Conservation (phyloP, 495 filamentous ascomycete genomes). For the Neurospora intermedia region DNA sequence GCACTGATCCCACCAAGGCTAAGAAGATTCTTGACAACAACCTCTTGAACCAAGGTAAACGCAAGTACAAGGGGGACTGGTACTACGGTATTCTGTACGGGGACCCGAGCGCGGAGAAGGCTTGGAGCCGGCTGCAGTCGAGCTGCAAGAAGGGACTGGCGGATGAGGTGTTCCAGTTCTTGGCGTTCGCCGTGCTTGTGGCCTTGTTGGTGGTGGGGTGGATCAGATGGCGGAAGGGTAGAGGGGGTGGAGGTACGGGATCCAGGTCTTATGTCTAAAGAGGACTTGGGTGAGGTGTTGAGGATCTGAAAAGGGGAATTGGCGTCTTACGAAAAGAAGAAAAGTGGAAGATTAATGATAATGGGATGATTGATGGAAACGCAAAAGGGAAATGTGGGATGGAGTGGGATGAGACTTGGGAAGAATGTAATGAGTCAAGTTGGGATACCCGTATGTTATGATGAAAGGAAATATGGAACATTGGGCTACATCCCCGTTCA, state of each 20-base stretch:
- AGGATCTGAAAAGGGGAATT: neutral
- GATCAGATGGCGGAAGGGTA: conserved; percentile 5
- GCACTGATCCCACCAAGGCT: conserved; percentile 12
- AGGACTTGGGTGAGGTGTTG: neutral
- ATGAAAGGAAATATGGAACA: neutral
- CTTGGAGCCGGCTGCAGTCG: conserved; percentile 3
- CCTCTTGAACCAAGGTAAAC: conserved; percentile 27
- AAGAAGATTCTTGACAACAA: conserved; percentile 15
- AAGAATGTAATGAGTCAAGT: neutral
- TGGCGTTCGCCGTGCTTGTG: conserved; percentile 18
- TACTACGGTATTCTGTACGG: conserved; percentile 11
- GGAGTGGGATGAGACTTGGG: neutral
- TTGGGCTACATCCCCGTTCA: neutral
- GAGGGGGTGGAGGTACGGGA: neutral
- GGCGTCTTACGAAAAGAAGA: neutral
- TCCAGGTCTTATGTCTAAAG: neutral
- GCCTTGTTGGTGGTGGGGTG: conserved; percentile 15
- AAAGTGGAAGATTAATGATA: neutral
- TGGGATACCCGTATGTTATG: neutral
- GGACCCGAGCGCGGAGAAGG: neutral
- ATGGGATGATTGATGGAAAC: neutral
- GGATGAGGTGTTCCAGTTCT: conserved; percentile 27
- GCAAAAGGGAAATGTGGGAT: neutral
- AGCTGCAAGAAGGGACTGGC: conserved; percentile 25
- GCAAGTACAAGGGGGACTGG: neutral